Evolutionary conservation across 2,329 filamentous ascomycete genomes (phyloP).

Genomic region (Diaporthe ilicicola): DNA sequence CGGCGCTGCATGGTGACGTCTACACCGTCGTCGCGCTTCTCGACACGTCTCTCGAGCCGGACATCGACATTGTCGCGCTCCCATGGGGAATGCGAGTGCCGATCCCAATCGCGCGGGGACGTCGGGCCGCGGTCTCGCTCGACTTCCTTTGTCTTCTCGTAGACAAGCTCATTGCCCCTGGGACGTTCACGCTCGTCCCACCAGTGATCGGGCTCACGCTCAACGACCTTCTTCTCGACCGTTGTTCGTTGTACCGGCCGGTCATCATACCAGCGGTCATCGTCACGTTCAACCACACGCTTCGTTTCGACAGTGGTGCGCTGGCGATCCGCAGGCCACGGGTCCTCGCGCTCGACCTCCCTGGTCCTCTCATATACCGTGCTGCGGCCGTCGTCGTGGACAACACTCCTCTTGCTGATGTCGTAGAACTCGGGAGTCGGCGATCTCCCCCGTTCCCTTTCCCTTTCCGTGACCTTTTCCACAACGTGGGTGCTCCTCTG

Average conservation of each 20-base stretch:
- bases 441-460: conserved; percentile 40
- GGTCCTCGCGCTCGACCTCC: conserved; percentile 35
- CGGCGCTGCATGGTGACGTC: conserved; percentile 65
- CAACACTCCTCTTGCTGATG: conserved; percentile 28
- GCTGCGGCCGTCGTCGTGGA: conserved; percentile 38
- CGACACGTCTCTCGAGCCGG: conserved; percentile 51
- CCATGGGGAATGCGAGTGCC: conserved; percentile 43
- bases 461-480: conserved; percentile 43
- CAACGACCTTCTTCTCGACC: conserved; percentile 31
- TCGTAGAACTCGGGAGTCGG: conserved; percentile 31
- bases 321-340: conserved; percentile 27
- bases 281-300: conserved; percentile 28
- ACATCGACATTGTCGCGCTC: conserved; percentile 52
- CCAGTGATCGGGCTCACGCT: conserved; percentile 31
- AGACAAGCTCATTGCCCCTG: conserved; percentile 46
- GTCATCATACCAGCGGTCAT: conserved; percentile 33
- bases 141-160: conserved; percentile 54
- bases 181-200: conserved; percentile 41
- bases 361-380: conserved; percentile 38
- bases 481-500: conserved; percentile 39
- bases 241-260: conserved; percentile 33
- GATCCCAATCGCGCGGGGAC: conserved; percentile 43
- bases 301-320: conserved; percentile 30
- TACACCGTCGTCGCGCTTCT: conserved; percentile 52
- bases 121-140: conserved; percentile 45